Evolutionary conservation across 1,284 basidiomycete genomes (phyloP).

Genomic region (Leccinum fallax): DNA sequence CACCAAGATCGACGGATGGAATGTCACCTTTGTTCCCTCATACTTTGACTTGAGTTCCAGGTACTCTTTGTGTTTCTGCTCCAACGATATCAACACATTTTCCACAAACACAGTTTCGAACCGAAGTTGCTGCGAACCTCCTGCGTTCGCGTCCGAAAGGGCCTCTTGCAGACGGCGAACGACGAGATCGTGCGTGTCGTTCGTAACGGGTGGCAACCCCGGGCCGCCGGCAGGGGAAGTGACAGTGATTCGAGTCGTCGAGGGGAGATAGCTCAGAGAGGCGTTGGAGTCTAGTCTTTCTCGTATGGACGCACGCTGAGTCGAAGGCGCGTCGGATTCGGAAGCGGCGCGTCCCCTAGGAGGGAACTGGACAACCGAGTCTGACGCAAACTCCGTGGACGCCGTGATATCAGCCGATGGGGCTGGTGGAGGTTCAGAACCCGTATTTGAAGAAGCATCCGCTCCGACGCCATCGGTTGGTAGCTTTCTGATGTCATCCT

Average conservation of each 20-base stretch:
- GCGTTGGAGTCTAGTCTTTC: constrained; percentile 24
- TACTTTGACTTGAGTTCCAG: constrained; percentile 74
- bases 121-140: constrained; percentile 64
- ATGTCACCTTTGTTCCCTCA: constrained; percentile 79
- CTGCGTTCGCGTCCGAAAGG: constrained; percentile 63
- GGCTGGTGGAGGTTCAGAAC: neutral
- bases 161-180: constrained; percentile 59
- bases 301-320: constrained; percentile 4
- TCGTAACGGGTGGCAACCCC: constrained; percentile 32
- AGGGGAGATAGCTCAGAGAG: constrained; percentile 23
- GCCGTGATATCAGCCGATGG: constrained; percentile 1
- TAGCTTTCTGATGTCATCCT: constrained; percentile 32
- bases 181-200: constrained; percentile 51
- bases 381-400: constrained; percentile 17
- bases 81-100: constrained; percentile 69
- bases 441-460: neutral
- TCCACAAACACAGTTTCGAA: constrained; percentile 79
- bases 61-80: constrained; percentile 67
- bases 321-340: constrained; percentile 23
- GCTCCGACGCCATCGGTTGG: neutral
- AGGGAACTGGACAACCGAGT: constrained; percentile 15
- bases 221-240: constrained; percentile 43
- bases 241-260: constrained; percentile 44
- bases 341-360: constrained; percentile 26
- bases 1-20: neutral